Conservation (phyloP, 192 early-diverging fungal species). For the Gigaspora rosea region DNA sequence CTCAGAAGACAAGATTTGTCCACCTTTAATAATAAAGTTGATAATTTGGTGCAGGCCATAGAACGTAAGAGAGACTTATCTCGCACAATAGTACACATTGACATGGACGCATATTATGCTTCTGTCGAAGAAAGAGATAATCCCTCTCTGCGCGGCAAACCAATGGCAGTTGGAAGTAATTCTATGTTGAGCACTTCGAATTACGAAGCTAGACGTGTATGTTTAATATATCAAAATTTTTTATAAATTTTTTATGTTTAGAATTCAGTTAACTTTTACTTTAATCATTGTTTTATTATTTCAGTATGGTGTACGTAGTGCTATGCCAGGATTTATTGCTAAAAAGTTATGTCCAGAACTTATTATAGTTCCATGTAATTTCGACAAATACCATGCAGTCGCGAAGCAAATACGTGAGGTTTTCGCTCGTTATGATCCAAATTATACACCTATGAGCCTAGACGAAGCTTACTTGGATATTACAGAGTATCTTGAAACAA, state of each 20-base stretch:
- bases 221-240: no score
- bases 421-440: constrained; percentile 63
- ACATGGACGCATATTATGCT: constrained; percentile 77
- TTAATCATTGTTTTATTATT: no score
- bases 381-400: constrained; percentile 53
- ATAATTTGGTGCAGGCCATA: constrained; percentile 42
- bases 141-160: constrained; percentile 58
- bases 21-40: constrained; percentile 36
- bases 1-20: constrained; percentile 46
- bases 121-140: constrained; percentile 69
- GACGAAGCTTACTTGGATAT: constrained; percentile 56
- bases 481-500: constrained; percentile 6
- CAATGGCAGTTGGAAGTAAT: constrained; percentile 63
- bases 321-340: constrained; percentile 67
- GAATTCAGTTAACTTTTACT: no score
- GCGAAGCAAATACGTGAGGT: constrained; percentile 53
- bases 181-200: constrained; percentile 66
- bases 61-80: constrained; percentile 51
- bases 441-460: constrained; percentile 52
- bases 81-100: constrained; percentile 62
- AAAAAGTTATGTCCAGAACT: constrained; percentile 61
- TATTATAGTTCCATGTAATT: constrained; percentile 49
- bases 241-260: no score
- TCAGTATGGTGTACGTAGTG: constrained; percentile 65
- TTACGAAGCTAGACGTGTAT: constrained; percentile 54